Conservation (phyloP, 805 yeast species). For the Maudiozyma barnettii region DNA sequence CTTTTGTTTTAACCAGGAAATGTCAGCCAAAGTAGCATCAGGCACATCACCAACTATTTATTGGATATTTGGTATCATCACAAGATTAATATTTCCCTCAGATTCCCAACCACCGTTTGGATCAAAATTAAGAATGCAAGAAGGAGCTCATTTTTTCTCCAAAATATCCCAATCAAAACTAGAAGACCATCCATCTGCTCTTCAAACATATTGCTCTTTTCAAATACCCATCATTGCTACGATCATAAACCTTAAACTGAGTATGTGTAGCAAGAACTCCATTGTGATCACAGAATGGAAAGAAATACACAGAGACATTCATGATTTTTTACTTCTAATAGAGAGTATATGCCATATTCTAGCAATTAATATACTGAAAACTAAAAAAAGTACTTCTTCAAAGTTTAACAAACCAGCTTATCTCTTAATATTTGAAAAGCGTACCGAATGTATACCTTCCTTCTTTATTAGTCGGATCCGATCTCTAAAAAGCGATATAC, state of each 20-base stretch:
- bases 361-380: neutral
- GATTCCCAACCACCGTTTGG: too few relatives aligned
- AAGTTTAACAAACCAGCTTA: neutral
- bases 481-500: too few relatives aligned
- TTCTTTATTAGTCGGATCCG: too few relatives aligned
- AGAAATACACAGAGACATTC: neutral
- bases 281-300: neutral
- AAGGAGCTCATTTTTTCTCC: too few relatives aligned
- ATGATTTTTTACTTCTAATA: neutral
- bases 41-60: neutral
- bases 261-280: slow-evolving; percentile 1
- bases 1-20: neutral
- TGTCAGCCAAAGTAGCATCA: neutral
- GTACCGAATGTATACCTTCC: too few relatives aligned
- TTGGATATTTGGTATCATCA: neutral
- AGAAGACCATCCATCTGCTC: too few relatives aligned
- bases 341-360: slow-evolving; percentile 4
- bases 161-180: neutral
- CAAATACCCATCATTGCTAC: neutral
- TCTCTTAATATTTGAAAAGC: neutral
- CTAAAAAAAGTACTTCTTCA: neutral
- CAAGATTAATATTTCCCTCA: neutral
- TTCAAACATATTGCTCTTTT: neutral
- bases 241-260: slow-evolving; percentile 3
- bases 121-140: too few relatives aligned